Base-by-base conservation (phyloP, 2,329 filamentous ascomycete genomes). In the Ceratocystis huliohia region DNA sequence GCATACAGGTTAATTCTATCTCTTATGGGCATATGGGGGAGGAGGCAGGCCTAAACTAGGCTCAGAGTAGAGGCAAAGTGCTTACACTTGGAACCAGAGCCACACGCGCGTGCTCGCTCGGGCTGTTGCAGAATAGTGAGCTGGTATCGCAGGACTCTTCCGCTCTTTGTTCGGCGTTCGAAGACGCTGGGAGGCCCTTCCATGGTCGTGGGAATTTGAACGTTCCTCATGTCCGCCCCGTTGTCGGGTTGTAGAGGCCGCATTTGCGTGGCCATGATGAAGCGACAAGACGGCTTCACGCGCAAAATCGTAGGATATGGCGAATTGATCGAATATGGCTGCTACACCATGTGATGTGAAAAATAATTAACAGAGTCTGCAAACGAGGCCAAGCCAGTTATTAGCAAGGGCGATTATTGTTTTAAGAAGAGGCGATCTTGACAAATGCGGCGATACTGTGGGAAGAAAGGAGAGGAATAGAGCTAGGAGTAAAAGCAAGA, bases 61-160 rank as follows among this genome's bases (percentile, higher is more conserved):
- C 22, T 28, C 15, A 20, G 50, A 37, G 22, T 15, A 61, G 28
- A 57, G 15, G 20, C 13, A 50, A 37, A 37, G 33, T 37, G 71
- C 87, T 77, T 81, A 96, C 91, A 96, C 79, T 97, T 97, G 65
- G 91, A 91, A 68, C 94, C 94, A 66, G 91, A 92, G 73, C 94
- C 94, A 75, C 94, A 99, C 66, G 94, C 94, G 79, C 94, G 84
- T 63, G 94, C 93, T 72, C 92, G 89, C 78, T 96, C 88, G 22
- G 94, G 94, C 75, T 97, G 91, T 77, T 99, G 94, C 72, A 96
- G 86, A 66, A 97, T 91, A 68, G 84, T 85, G 75, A 97, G 80
- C 70, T 83, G 81, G 76, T 97, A 97, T 73, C 85, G 90, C 70
- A 96, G 82, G 69, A 81, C 85, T 71, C 89, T 85, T 69, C 89